These are phyloP conservation scores for Puccinia brachypodii DNA, from an alignment of 1,284 basidiomycete genomes.

Conservation along the genomic window DNA sequence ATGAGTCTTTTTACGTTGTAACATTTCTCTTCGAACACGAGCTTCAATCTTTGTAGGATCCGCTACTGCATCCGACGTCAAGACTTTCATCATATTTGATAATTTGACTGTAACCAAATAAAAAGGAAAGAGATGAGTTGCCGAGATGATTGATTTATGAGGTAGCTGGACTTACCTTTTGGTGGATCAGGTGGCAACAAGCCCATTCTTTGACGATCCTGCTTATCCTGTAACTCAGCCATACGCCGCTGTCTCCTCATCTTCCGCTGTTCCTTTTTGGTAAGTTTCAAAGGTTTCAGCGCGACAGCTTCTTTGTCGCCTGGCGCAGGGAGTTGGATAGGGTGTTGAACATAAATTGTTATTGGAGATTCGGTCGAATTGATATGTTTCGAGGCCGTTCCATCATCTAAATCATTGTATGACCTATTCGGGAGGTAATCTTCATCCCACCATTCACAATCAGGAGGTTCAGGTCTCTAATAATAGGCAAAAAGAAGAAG, in stretches of 20 bases:
- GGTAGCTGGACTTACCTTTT: conserved; percentile 68
- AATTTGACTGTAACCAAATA: conserved; percentile 69
- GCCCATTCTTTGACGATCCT: conserved; percentile 93
- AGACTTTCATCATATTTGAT: conserved; percentile 94
- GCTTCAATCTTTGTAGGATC: conserved; percentile 96
- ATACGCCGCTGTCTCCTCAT: conserved; percentile 84
- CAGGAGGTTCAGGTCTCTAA: conserved; percentile 78
- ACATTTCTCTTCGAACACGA: conserved; percentile 86
- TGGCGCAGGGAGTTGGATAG: conserved; percentile 90
- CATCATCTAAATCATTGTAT: conserved; percentile 70
- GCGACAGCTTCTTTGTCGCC: conserved; percentile 75
- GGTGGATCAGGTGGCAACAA: conserved; percentile 90
- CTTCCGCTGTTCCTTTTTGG: conserved; percentile 96
- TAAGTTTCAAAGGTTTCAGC: conserved; percentile 81
- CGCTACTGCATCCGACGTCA: conserved; percentile 92
- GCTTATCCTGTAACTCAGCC: conserved; percentile 88
- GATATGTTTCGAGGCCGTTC: conserved; percentile 58
- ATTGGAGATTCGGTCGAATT: conserved; percentile 67
- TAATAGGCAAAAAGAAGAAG: not conserved
- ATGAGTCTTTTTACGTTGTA: conserved; percentile 80
- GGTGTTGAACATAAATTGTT: conserved; percentile 90
- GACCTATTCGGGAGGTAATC: conserved; percentile 74
- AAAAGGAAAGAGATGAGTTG: not conserved
- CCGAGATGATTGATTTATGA: not conserved
- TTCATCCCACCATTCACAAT: conserved; percentile 96